phyloP scores from a whole-genome alignment of 768 basidiomycete genomes.

The Postia placenta region DNA sequence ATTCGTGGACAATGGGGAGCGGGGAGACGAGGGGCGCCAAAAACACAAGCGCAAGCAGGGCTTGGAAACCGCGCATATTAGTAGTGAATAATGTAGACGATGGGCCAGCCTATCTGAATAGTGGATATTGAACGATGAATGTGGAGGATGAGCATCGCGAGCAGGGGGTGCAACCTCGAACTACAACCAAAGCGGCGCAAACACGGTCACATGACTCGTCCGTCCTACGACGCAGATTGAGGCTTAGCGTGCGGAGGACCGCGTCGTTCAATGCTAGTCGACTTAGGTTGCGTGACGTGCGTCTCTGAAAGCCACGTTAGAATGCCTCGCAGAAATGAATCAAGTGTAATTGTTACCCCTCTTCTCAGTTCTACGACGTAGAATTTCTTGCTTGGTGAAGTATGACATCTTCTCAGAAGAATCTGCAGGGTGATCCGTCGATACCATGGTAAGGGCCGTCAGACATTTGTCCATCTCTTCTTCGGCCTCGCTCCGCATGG shows the following conservation, averaged over 20 bases:
- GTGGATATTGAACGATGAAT: no score
- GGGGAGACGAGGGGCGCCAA: not conserved
- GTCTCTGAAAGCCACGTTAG: no score
- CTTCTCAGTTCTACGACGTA: no score
- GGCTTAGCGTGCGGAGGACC: no score
- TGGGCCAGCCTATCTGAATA: conserved; percentile 2
- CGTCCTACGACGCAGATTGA: no score
- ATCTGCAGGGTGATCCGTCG: not conserved
- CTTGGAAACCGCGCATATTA: not conserved
- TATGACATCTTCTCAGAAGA: no score
- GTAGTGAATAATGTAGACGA: not conserved
- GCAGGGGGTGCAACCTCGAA: not conserved
- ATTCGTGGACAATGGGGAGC: not conserved
- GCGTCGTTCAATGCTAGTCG: no score
- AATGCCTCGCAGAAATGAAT: no score
- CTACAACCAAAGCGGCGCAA: not conserved
- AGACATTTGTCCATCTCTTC: conserved; percentile 60
- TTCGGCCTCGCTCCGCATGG: conserved; percentile 60
- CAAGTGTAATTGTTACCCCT: no score
- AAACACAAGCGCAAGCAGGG: not conserved
- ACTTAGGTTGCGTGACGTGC: no score
- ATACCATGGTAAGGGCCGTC: conserved; percentile 12
- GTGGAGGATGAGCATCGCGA: no score
- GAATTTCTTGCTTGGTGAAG: no score
- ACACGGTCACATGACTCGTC: not conserved